A percentile compares a stretch with the other conserved stretches of the same genome.
Conservation (phyloP, 768 basidiomycete genomes). For the Butyriboletus loyo region DNA sequence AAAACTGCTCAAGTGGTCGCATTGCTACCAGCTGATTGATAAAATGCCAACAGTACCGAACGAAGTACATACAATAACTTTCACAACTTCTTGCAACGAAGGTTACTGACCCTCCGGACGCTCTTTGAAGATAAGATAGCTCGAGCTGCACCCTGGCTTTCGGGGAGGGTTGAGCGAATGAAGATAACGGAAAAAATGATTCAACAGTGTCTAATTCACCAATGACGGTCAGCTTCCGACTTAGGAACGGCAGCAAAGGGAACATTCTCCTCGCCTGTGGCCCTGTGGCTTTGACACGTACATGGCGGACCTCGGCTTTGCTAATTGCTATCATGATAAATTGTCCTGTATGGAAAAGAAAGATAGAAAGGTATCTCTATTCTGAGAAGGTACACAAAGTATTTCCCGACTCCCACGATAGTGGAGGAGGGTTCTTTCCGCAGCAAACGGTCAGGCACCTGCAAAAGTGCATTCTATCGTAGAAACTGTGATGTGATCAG, state of each 20-base stretch:
- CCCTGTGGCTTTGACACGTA: too few relatives aligned
- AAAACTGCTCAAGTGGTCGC: neutral
- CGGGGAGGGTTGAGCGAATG: conserved; percentile 94
- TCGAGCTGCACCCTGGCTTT: conserved; percentile 82
- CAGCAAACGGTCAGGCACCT: too few relatives aligned
- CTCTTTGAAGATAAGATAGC: conserved; percentile 98
- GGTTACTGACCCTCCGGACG: conserved; percentile 41
- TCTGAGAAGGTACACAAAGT: too few relatives aligned
- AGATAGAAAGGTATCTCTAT: too few relatives aligned
- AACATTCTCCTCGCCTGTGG: conserved; percentile 23
- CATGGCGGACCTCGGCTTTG: conserved; percentile 62
- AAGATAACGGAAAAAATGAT: conserved; percentile 83
- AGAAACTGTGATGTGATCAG: too few relatives aligned
- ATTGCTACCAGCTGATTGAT: neutral
- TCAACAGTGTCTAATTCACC: conserved; percentile 92
- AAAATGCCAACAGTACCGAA: conserved; percentile 9
- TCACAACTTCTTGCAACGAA: too few relatives aligned
- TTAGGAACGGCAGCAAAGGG: conserved; percentile 50
- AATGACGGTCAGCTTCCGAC: conserved; percentile 69
- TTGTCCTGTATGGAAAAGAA: conserved; percentile 80
- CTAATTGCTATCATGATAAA: conserved; percentile 89
- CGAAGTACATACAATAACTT: conserved; percentile 11
- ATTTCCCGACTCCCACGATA: too few relatives aligned
- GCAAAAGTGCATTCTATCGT: too few relatives aligned
- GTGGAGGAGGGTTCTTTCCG: too few relatives aligned